Evolutionary conservation across 192 early-diverging fungal genomes (phyloP).

Genomic region (Gaertneriomyces sp.): DNA sequence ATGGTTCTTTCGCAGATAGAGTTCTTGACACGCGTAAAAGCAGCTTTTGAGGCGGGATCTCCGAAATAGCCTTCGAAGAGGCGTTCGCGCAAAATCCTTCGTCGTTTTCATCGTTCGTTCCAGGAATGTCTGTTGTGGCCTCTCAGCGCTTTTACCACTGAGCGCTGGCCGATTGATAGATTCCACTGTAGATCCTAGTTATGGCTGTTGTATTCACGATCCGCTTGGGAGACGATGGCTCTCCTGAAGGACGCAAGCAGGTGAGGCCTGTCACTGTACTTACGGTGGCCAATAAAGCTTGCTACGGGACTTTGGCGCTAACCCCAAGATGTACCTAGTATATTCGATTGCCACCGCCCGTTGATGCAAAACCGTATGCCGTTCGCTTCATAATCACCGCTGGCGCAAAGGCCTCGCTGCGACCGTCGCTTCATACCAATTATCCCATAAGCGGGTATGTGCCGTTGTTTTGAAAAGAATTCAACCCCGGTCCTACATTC

Average conservation of each 20-base stretch:
- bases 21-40: too few relatives aligned
- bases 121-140: too few relatives aligned
- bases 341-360: constrained; percentile 69
- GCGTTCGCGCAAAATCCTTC: too few relatives aligned
- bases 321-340: constrained; percentile 48
- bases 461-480: constrained; percentile 14
- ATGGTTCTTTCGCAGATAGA: too few relatives aligned
- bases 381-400: constrained; percentile 78
- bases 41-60: too few relatives aligned
- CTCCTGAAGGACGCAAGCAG: constrained; percentile 48
- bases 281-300: neutral
- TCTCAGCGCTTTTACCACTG: too few relatives aligned
- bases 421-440: constrained; percentile 78
- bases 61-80: too few relatives aligned
- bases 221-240: constrained; percentile 57
- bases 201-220: constrained; percentile 49
- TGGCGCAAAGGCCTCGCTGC: constrained; percentile 68
- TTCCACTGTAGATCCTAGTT: neutral
- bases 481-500: constrained; percentile 2
- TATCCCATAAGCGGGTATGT: constrained; percentile 73
- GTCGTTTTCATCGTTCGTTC: too few relatives aligned
- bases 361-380: constrained; percentile 49
- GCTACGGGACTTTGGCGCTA: neutral
- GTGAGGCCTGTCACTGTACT: constrained; percentile 30
- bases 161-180: too few relatives aligned